Percentiles rank a stretch among this genome's conserved stretches.
Conservation (phyloP, 495 filamentous ascomycete species). For the Rusavskia elegans region DNA sequence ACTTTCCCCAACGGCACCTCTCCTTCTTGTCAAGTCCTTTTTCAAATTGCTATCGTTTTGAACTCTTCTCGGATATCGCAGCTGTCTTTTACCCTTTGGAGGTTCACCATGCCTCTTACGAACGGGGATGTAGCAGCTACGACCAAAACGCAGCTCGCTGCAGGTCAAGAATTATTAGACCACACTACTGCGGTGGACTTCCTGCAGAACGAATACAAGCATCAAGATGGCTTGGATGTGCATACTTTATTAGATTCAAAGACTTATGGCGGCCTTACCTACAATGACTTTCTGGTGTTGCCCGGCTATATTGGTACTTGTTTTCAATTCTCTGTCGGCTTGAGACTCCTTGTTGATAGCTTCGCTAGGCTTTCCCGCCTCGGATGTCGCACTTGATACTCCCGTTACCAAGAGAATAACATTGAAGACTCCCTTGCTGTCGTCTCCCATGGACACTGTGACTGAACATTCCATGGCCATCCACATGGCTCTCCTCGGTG, state of each 20-base stretch:
- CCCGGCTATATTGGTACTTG: conserved; percentile 52
- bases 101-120: conserved; percentile 47
- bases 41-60: too few relatives aligned
- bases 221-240: conserved; percentile 70
- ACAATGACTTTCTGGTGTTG: conserved; percentile 57
- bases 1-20: conserved; percentile 34
- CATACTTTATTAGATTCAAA: conserved; percentile 73
- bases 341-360: conserved; percentile 36
- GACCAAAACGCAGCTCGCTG: conserved; percentile 20
- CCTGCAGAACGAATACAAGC: conserved; percentile 53
- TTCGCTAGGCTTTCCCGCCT: conserved; percentile 66
- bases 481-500: conserved; percentile 92
- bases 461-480: conserved; percentile 99
- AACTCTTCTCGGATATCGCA: too few relatives aligned
- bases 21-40: conserved; percentile 7
- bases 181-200: conserved; percentile 58
- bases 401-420: conserved; percentile 86
- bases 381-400: conserved; percentile 74
- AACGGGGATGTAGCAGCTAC: conserved; percentile 38
- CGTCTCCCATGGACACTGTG: conserved; percentile 98
- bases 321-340: conserved; percentile 46
- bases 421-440: conserved; percentile 86
- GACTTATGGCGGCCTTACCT: conserved; percentile 78
- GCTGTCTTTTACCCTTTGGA: background rate
- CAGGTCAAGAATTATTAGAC: conserved; percentile 34